Base-by-base conservation (phyloP, 305 asterid species). In the Stenogyne calaminthoides region DNA sequence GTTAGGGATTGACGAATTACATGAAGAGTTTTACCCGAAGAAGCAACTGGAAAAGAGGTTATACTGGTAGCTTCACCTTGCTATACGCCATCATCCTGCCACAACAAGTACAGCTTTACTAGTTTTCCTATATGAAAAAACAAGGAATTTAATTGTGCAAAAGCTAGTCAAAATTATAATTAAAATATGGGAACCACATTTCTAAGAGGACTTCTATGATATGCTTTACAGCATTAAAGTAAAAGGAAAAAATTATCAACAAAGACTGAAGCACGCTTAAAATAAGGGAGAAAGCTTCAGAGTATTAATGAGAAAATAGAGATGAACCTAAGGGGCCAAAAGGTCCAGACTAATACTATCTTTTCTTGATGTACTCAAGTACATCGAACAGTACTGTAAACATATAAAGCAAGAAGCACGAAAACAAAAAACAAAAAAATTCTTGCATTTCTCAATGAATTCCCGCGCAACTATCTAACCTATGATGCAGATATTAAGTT, bases 11-110 rank as follows among this genome's bases (percentile, higher is more conserved):
- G 25, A 55, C 11, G 64, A 49, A 57, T 74, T 79, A 79, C 83
- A 29, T 58, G 67, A 64, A 19, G 32, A 37, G 42, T 56, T 52
- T 9, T 15, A 22, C 70, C 70, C 29, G n/a, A 49, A 7, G 71
- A 57, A 51, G 70, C 69, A 67, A 57, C 66, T 39, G 55, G 59
- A 57, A 18, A 68, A 68, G 68, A 59, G 57, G 64, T 78, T 56
- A 73, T 18, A 18, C 29, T 46, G 11, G 37, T 16, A 59, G 51
- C 69, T 59, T 49, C 34, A 49, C 47, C 69, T 61, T 56, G 75
- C 72, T 81, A 65, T 70, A 66, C 69, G 49, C 10, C 60, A 65
- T 60, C 59, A 36, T 60, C 83, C 80, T 75, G 74, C 77, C 37
- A 70, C 8, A 64, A 61, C 40, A 58, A 56, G 67, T 22, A 55